A percentile compares a stretch with the other conserved stretches of the same genome.
phyloP scores from a whole-genome alignment of 139 green algal species.

The Mesotaenium endlicherianum region DNA sequence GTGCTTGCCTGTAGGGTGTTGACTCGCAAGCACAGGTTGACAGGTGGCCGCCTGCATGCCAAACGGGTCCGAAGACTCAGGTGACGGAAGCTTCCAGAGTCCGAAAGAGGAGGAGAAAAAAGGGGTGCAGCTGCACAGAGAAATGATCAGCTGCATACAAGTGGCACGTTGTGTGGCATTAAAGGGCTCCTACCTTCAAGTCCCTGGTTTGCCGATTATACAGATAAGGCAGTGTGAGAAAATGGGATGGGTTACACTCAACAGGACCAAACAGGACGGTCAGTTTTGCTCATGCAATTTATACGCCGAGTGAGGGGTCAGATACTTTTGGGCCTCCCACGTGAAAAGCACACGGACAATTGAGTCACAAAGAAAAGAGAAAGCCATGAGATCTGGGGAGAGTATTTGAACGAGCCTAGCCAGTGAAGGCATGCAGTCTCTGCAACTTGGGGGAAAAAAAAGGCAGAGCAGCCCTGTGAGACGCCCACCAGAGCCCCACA shows the following conservation, averaged over 20 bases:
- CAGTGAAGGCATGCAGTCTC: background rate
- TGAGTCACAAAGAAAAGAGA: background rate
- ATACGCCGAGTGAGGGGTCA: too few species aligned
- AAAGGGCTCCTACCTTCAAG: background rate
- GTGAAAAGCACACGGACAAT: too few species aligned
- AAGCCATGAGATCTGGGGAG: background rate
- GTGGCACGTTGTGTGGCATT: background rate
- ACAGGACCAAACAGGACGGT: too few species aligned
- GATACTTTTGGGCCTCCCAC: too few species aligned
- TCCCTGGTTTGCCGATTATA: background rate
- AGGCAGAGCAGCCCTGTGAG: background rate
- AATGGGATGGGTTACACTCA: too few species aligned
- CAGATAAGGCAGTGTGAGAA: too few species aligned
- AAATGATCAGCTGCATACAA: background rate
- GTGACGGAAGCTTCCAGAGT: background rate
- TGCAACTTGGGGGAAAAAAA: background rate
- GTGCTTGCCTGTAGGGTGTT: constrained; percentile 25
- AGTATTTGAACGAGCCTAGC: background rate
- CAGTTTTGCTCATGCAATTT: too few species aligned
- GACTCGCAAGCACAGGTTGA: constrained; percentile 14
- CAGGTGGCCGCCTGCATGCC: constrained; percentile 2
- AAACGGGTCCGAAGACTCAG: background rate
- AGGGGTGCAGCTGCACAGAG: background rate
- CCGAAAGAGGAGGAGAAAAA: background rate
- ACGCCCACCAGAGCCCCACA: background rate